Evolutionary conservation across 371 early-diverging fungal genomes (phyloP), one percentile per base, ranked within the genome.

Genomic region (Chytridiales sp.): DNA sequence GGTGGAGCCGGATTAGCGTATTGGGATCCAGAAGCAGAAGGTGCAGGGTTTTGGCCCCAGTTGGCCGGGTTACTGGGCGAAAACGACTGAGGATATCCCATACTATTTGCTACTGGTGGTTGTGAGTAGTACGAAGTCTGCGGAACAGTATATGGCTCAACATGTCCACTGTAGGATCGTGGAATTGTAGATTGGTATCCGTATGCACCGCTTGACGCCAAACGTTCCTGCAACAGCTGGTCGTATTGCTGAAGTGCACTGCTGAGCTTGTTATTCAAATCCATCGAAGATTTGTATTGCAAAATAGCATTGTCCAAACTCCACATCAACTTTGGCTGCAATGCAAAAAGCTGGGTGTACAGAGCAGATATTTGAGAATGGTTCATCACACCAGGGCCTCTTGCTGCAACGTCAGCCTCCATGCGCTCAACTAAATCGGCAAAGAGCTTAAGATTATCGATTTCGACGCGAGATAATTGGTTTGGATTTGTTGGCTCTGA

Each of bases 241-340:
- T 94, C 94, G 52, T 94, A 94, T 27, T 85, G 76, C 62, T 81
- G 87, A 21, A 89, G 80, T 22, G 91, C 90, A 15, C 78, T 79
- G 38, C 86, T 77, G 34, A 93, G 70, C 64, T 90, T 88, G 30
- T 86, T 85, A 55, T 89, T 87, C 48, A 88, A 58, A n/a, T 83
- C 83, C 40, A 85, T 78, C 47, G 84, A 83, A 66, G 73, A 75
- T 73, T 85, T 77, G 64, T 89, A 89, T 54, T 85, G 87, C 41
- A 70, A 68, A 17, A 73, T 79, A 0, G 86, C 78, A 29, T 89
- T 87, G 34, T 85, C 80, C n/a, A 90, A 62, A 30, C 71, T 78
- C 39, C 80, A 76, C 0, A 81, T 74, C 4, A 92, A 68, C 52
- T 91, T 91, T 17, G 85, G 87, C 54, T 87, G 88, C 9, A 90